Percentiles rank a stretch among this genome's conserved stretches.
phyloP scores from a whole-genome alignment of 169 alveolate genomes.

The Prorocentrum cordatum region DNA sequence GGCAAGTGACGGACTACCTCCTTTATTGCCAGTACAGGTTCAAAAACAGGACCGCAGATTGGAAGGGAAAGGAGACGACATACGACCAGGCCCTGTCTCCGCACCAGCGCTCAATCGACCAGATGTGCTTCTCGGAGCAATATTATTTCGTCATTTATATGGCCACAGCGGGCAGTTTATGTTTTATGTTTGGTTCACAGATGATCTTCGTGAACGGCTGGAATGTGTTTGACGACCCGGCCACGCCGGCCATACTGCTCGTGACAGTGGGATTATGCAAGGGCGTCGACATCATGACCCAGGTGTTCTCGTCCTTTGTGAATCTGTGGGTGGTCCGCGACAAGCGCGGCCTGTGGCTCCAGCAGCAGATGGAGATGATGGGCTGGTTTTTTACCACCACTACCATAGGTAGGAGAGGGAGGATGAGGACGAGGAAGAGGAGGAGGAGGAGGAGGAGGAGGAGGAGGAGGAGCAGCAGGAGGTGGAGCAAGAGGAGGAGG shows the following conservation, averaged over 20 bases:
- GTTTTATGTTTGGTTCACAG: not conserved
- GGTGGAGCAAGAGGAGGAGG: no score
- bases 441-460: no score
- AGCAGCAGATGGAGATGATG: no score
- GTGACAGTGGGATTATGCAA: slow-evolving; percentile 49
- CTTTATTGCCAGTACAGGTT: slow-evolving; percentile 12
- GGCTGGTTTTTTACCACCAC: no score
- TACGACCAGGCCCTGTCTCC: not conserved
- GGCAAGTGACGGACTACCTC: slow-evolving; percentile 50
- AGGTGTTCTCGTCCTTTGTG: no score
- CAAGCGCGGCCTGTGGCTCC: no score
- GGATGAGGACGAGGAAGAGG: no score
- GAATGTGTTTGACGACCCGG: slow-evolving; percentile 69
- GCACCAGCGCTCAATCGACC: not conserved
- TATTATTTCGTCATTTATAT: not conserved
- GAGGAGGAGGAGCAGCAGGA: no score
- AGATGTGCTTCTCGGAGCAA: slow-evolving; percentile 1
- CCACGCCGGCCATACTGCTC: slow-evolving; percentile 33
- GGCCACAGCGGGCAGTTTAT: not conserved
- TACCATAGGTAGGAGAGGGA: no score
- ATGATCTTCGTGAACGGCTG: slow-evolving; percentile 3
- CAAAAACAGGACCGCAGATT: not conserved
- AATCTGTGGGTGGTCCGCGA: no score
- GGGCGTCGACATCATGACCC: not conserved
- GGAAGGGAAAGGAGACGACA: not conserved